Conservation (phyloP, 768 basidiomycete species). For the Phallus indusiatus region DNA sequence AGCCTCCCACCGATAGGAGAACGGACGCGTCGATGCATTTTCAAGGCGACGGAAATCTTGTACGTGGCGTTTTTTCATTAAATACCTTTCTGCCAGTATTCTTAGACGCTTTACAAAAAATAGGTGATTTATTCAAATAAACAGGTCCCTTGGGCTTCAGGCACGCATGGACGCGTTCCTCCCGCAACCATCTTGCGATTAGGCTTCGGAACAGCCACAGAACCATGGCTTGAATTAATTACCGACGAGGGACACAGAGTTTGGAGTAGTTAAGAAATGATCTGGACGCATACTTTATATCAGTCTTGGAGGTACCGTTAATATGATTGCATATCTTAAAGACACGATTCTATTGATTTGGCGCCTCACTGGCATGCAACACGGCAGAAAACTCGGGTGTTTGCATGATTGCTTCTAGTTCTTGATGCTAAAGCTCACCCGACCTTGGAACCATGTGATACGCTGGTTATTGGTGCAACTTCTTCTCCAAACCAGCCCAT, state of each 20-base stretch:
- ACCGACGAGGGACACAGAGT: neutral
- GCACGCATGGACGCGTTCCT: neutral
- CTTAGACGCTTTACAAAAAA: neutral
- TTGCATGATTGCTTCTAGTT: too few species aligned
- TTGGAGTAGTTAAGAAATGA: conserved; percentile 1
- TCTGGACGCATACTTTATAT: neutral
- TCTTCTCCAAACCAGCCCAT: neutral
- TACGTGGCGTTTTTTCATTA: conserved; percentile 5
- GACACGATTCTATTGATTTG: too few species aligned
- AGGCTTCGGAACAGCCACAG: conserved; percentile 1
- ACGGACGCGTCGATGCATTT: conserved; percentile 9
- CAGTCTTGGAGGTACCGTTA: too few species aligned
- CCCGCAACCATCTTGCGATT: conserved; percentile 1
- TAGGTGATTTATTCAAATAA: conserved; percentile 5
- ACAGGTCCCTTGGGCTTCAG: conserved; percentile 7
- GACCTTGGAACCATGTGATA: neutral
- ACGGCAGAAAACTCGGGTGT: too few species aligned
- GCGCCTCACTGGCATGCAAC: too few species aligned
- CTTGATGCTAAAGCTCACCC: too few species aligned
- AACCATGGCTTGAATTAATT: conserved; percentile 8
- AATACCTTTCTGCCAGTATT: neutral
- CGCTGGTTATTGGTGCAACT: too few species aligned
- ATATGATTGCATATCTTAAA: too few species aligned
- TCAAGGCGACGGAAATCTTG: conserved; percentile 17
- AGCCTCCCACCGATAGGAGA: conserved; percentile 1